A percentile compares a stretch with the other conserved stretches of the same genome.
Evolutionary conservation across 345 rosid species (phyloP).

Genomic region (Citrus medica): DNA sequence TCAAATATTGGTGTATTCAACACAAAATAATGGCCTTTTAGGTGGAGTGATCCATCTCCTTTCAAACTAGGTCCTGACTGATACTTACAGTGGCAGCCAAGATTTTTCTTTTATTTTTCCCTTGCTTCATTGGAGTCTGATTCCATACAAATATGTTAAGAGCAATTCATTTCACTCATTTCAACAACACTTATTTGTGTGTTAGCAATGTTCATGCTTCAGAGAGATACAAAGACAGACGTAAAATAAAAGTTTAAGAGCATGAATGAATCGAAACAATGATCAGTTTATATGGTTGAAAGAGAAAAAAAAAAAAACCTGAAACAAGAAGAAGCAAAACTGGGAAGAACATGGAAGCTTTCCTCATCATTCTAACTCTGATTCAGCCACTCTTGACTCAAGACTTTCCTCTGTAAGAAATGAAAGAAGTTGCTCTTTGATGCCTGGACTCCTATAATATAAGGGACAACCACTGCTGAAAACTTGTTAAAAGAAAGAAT

Average conservation of each 20-base stretch:
- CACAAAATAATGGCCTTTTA: neutral
- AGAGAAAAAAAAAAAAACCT: slow-evolving; percentile 24
- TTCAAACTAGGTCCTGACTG: neutral
- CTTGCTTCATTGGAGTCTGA: too few relatives aligned
- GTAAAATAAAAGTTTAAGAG: neutral
- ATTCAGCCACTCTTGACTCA: neutral
- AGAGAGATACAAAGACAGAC: neutral
- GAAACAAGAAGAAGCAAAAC: slow-evolving; percentile 32
- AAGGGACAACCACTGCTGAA: neutral
- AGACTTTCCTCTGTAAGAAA: neutral
- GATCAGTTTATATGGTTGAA: neutral
- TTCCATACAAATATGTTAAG: too few relatives aligned
- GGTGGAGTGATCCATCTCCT: too few relatives aligned
- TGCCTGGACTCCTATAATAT: neutral
- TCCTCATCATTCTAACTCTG: slow-evolving; percentile 30
- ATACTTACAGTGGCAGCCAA: neutral
- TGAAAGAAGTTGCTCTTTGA: neutral
- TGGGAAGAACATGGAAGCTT: slow-evolving; percentile 16
- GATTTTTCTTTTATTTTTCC: too few relatives aligned
- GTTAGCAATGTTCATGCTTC: neutral
- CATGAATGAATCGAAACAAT: neutral
- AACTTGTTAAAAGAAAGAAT: slow-evolving; percentile 18
- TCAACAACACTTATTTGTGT: too few relatives aligned
- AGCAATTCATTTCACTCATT: too few relatives aligned
- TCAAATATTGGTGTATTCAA: neutral